phyloP scores from a whole-genome alignment of 257 asterid species.

The Gynochthodes officinalis region DNA sequence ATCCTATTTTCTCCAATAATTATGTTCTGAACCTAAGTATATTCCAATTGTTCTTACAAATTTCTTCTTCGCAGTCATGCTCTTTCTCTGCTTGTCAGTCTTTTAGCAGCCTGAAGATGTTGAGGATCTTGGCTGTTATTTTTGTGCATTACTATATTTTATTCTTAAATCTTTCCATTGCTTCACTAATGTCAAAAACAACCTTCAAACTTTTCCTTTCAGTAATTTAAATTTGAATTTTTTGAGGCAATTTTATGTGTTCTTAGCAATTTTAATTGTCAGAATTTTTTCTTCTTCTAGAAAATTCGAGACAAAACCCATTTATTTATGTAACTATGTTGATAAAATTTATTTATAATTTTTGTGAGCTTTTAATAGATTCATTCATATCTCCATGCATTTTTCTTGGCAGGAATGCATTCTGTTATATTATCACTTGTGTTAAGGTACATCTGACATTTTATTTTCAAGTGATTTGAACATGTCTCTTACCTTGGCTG shows the following conservation, averaged over 20 bases:
- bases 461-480: not conserved
- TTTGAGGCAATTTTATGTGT: not conserved
- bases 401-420: constrained; percentile 77
- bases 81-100: not conserved
- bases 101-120: not conserved
- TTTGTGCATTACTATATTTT: not conserved
- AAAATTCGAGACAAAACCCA: not conserved
- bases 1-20: not conserved
- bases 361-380: not conserved
- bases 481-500: not conserved
- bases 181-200: not conserved
- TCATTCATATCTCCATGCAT: not conserved
- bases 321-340: not conserved
- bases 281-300: not conserved
- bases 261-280: not conserved
- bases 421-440: constrained; percentile 73
- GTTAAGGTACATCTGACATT: constrained; percentile 47
- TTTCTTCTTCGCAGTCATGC: not conserved
- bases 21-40: not conserved
- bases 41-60: not conserved
- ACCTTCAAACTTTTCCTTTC: not conserved
- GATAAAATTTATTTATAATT: too few species aligned
- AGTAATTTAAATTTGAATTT: not conserved
- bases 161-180: not conserved
- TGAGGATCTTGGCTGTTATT: not conserved